Base-by-base conservation (phyloP, 2,329 filamentous ascomycete species). In the Aspergillus niger region DNA sequence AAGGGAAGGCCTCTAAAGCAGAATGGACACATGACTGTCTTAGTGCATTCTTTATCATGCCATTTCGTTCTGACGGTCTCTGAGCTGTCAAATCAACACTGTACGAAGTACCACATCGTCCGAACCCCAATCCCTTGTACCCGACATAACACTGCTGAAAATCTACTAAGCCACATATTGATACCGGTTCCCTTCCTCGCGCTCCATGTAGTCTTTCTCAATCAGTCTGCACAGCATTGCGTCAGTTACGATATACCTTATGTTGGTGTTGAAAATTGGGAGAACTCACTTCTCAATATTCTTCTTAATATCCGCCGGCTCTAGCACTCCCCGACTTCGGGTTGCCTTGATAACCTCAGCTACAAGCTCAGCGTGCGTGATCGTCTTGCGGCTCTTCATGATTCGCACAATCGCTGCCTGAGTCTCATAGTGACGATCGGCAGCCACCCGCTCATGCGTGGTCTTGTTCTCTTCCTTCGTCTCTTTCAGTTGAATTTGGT, bases 401-500 rank as follows among this genome's bases (percentile, higher is more conserved):
- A 99, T 96, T 17, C 95, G 83, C 63, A 99, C 95, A 72, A 99
- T 96, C 0, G 95, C 94, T 0, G 95, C 95, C 76, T 99, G 95
- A 0, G 93, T 97, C 80, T 99, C 96, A 70, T 96, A 97, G 72
- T 97, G 92, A 54, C 95, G 83, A 73, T 99, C 95, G 55, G 91
- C 90, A 0, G 89, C 89, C 4, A 99, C 91, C 47, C 92, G 86
- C 76, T 97, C 90, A 76, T 98, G 92, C 1, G 93, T 98, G 69
- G 90, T 91, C 77, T 92, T 91, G 79, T 97, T 97, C 78, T 99
- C 95, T 72, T 94, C 90, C 70, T 90, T 91, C 0, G 95, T 98
- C 79, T 99, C 95, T 78, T 95, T 96, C 54, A 97, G 85, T 78
- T 99, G 95, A 68, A 99, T 95, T 78, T 97, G 94, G 79, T 98